Evolutionary conservation across 139 green algal genomes (phyloP), one percentile per base, ranked within the genome.

Genomic region (Volvox reticuliferus): DNA sequence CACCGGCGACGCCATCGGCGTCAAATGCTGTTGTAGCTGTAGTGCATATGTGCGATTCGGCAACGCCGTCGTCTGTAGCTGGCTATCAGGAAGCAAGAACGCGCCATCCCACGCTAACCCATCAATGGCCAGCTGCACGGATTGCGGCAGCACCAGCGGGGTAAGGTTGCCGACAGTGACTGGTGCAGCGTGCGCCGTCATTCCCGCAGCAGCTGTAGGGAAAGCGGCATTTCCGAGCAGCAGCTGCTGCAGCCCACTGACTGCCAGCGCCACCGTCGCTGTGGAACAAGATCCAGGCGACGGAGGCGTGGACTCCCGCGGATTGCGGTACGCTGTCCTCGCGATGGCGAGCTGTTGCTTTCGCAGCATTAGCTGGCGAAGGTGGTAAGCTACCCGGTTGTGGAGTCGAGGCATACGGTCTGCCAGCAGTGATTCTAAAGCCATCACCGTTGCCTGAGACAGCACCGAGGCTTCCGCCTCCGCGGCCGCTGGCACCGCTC

Each of bases 1-100:
- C 71, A 30, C 71, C 21, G 71, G 28, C 21, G 71, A 30, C 2
- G 2, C 71, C 71, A 30, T 30, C 26, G 71, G 14, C 32, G 26
- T 20, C 16, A 20, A 1, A 33, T 30, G 71, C 71, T 79, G 71
- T 36, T 79, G 14, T 6, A 20, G 71, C 32, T 79, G 71, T 18
- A 33, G 71, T 30, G 22, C 2, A 35, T 79, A 32, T 20, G 6
- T 12, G 32, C 75, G 32, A 19, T 81, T 81, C 28, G 75, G 75
- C 75, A 35, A 35, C 75, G 32, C 18, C 75, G 75, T 2, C 35
- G 78, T 18, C 81, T 77, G 50, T 9, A 87, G 13, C 82, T 88
- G 82, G 82, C 82, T 88, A 36, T 88, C 82, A 12, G 82, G 65
- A 12, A 79, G 35, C 63, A 88, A 33, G 20, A 88, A 79, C 0